These are phyloP conservation scores for Proliferodiscus dingleyae DNA, from an alignment of 2,329 filamentous ascomycete species.

Conservation along the genomic window DNA sequence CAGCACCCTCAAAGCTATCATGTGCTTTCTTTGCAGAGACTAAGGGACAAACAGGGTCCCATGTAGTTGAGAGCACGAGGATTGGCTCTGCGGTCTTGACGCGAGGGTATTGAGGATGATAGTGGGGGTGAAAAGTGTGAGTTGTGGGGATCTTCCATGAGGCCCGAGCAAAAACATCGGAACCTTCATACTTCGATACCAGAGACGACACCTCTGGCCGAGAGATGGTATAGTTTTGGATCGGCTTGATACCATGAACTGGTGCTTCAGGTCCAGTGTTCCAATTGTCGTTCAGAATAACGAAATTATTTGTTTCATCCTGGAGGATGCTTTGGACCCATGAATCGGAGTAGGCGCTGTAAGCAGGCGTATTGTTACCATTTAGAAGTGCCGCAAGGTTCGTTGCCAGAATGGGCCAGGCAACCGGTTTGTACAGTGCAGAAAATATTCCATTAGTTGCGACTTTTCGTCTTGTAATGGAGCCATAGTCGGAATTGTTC, in stretches of 20 bases:
- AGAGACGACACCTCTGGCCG: conserved; percentile 3
- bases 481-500: conserved; percentile 18
- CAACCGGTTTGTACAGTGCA: conserved; percentile 35
- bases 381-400: conserved; percentile 15
- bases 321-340: conserved; percentile 6
- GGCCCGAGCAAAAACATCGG: conserved; percentile 10
- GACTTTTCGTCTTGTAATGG: conserved; percentile 13
- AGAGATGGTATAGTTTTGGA: conserved; percentile 10
- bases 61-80: conserved; percentile 24
- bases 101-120: conserved; percentile 13
- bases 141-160: conserved; percentile 15
- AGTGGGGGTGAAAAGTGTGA: conserved; percentile 14
- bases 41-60: conserved; percentile 23
- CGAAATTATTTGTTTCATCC: conserved; percentile 15
- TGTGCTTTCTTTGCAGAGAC: conserved; percentile 20
- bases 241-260: conserved; percentile 11
- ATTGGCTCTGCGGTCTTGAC: conserved; percentile 22
- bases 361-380: conserved; percentile 17
- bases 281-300: conserved; percentile 12
- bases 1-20: conserved; percentile 22
- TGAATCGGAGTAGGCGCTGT: conserved; percentile 29
- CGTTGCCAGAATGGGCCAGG: conserved; percentile 12
- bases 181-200: conserved; percentile 13
- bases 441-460: conserved; percentile 35
- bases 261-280: conserved; percentile 9